These are phyloP conservation scores for Pythium sukuiense DNA, from an alignment of 352 stramenopile genomes.

Conservation along the genomic window DNA sequence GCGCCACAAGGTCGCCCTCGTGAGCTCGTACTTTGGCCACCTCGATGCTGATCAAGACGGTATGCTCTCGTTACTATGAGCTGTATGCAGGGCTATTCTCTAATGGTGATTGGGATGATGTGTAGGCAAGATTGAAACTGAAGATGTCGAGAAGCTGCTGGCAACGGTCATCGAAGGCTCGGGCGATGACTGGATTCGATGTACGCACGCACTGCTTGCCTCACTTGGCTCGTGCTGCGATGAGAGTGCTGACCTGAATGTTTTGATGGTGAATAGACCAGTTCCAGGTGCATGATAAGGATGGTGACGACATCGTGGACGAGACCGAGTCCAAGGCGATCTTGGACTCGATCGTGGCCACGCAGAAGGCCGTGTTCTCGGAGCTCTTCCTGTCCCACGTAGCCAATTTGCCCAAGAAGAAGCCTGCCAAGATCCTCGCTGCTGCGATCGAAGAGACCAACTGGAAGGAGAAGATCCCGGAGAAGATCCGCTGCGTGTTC, in stretches of 20 bases:
- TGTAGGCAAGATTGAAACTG: slow-evolving; percentile 42
- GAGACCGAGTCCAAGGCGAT: slow-evolving; percentile 57
- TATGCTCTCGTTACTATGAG: slow-evolving; percentile 14
- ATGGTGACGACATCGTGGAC: slow-evolving; percentile 52
- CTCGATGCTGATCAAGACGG: slow-evolving; percentile 71
- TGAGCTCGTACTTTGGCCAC: slow-evolving; percentile 43
- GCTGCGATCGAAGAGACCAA: slow-evolving; percentile 57
- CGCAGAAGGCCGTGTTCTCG: slow-evolving; percentile 52
- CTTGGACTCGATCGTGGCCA: slow-evolving; percentile 58
- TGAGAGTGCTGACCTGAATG: neutral
- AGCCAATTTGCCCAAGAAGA: slow-evolving; percentile 38
- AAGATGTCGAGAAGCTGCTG: slow-evolving; percentile 47
- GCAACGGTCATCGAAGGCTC: slow-evolving; percentile 20
- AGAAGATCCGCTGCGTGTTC: slow-evolving; percentile 77
- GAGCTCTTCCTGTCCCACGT: slow-evolving; percentile 72
- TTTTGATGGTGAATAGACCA: slow-evolving; percentile 36
- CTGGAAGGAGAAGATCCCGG: slow-evolving; percentile 69
- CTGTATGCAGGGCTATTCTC: neutral
- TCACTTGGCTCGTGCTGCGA: neutral
- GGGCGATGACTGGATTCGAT: slow-evolving; percentile 18
- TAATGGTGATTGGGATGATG: neutral
- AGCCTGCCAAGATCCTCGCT: slow-evolving; percentile 50
- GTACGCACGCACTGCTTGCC: neutral
- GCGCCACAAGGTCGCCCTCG: slow-evolving; percentile 53
- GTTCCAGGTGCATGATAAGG: slow-evolving; percentile 59